Conservation (phyloP, 2,329 filamentous ascomycete species). For the Fusarium decemcellulare region DNA sequence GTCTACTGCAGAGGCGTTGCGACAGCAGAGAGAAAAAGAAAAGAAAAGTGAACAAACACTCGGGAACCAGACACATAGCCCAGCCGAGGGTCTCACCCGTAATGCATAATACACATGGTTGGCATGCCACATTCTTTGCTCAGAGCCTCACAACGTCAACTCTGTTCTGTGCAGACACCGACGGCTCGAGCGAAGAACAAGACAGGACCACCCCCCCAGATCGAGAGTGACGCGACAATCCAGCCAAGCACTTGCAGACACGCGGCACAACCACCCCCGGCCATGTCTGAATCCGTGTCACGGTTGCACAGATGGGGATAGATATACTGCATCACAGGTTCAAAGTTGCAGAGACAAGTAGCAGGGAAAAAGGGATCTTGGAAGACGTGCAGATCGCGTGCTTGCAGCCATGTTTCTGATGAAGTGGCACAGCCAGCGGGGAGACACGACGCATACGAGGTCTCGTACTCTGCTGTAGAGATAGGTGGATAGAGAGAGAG, state of each 20-base stretch:
- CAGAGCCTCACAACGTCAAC: constrained; percentile 20
- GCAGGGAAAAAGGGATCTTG: constrained; percentile 39
- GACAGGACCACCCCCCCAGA: no score
- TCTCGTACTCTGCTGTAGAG: constrained; percentile 11
- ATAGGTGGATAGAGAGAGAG: no score
- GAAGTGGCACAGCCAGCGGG: constrained; percentile 40
- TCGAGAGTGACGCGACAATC: constrained; percentile 16
- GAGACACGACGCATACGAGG: constrained; percentile 42
- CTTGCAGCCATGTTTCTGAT: constrained; percentile 51
- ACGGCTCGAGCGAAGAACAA: no score
- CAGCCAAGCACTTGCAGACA: constrained; percentile 45
- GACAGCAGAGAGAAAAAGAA: neutral
- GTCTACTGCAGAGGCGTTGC: neutral
- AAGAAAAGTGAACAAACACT: neutral
- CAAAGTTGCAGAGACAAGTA: neutral
- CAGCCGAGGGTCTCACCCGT: constrained; percentile 12
- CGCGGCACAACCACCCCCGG: constrained; percentile 27
- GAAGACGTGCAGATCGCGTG: constrained; percentile 46
- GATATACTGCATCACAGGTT: neutral
- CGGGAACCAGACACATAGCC: neutral
- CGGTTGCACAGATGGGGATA: constrained; percentile 22
- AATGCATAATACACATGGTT: constrained; percentile 33
- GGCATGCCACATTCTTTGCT: constrained; percentile 15
- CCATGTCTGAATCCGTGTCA: constrained; percentile 4
- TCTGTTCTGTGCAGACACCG: no score